Evolutionary conservation across 345 rosid species (phyloP).

Genomic region (Diplotaxis tenuifolia): DNA sequence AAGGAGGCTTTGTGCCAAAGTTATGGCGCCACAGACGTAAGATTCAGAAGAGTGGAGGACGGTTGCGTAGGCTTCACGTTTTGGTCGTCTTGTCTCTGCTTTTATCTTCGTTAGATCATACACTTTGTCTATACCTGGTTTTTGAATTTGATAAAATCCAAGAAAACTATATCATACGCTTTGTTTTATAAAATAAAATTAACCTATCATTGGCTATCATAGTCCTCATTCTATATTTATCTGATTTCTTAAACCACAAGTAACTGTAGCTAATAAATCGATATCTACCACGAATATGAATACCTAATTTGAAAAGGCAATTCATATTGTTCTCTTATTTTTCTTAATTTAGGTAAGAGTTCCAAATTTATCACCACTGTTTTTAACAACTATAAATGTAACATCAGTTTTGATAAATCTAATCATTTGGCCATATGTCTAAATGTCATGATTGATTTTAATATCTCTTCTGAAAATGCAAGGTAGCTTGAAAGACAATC

Average conservation of each 20-base stretch:
- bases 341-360: no score
- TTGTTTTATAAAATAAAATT: not conserved
- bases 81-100: conserved; percentile 42
- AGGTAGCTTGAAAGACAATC: conserved; percentile 31
- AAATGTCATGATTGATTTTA: not conserved
- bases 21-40: conserved; percentile 94
- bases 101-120: conserved; percentile 60
- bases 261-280: conserved; percentile 18
- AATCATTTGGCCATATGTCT: not conserved
- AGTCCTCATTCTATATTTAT: conserved; percentile 8
- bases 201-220: not conserved
- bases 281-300: conserved; percentile 19
- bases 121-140: conserved; percentile 54
- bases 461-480: not conserved
- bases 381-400: no score
- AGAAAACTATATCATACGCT: not conserved
- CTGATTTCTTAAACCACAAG: conserved; percentile 16
- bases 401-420: not conserved
- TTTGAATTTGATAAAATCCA: no score
- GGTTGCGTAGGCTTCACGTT: conserved; percentile 86
- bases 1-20: no score
- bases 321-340: not conserved
- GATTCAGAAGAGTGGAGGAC: conserved; percentile 85
- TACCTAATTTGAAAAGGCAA: not conserved
- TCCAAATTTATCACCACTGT: no score